phyloP scores from a whole-genome alignment of 2,329 filamentous ascomycete species.

The Alternaria ethzedia region DNA sequence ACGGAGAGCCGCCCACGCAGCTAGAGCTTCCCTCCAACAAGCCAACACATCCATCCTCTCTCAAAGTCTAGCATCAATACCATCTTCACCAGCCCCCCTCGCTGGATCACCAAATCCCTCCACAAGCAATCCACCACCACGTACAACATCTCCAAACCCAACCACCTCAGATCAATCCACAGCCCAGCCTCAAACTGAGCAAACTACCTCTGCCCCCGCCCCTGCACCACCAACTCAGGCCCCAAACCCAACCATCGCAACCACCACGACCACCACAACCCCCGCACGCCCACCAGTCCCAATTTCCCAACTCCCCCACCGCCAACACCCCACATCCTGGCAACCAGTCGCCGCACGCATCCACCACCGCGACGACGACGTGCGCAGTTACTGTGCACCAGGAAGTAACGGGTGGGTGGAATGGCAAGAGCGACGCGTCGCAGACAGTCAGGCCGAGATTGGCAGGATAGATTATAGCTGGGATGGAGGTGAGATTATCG shows the following conservation, averaged over 20 bases:
- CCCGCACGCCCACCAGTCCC: not conserved
- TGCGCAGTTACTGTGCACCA: not conserved
- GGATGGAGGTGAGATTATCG: not conserved
- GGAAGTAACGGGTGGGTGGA: not conserved
- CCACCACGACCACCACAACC: not conserved
- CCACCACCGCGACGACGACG: slow-evolving; percentile 2
- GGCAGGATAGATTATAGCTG: not conserved
- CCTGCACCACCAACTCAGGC: not conserved
- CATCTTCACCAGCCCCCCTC: not conserved
- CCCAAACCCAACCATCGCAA: not conserved
- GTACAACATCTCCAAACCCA: not conserved
- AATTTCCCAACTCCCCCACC: not conserved
- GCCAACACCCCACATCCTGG: not conserved
- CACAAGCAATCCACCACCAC: not conserved
- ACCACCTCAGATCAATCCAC: not conserved
- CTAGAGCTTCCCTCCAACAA: not conserved
- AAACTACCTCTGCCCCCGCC: not conserved
- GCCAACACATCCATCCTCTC: not conserved
- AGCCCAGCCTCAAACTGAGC: not conserved
- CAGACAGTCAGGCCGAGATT: not conserved
- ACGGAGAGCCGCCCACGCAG: not conserved
- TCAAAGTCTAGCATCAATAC: not conserved
- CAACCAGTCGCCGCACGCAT: not conserved
- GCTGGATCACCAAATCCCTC: not conserved
- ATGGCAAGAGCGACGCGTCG: not conserved